These are phyloP conservation scores for Allium sativum DNA, from an alignment of 106 monocot genomes.

Conservation along the genomic window DNA sequence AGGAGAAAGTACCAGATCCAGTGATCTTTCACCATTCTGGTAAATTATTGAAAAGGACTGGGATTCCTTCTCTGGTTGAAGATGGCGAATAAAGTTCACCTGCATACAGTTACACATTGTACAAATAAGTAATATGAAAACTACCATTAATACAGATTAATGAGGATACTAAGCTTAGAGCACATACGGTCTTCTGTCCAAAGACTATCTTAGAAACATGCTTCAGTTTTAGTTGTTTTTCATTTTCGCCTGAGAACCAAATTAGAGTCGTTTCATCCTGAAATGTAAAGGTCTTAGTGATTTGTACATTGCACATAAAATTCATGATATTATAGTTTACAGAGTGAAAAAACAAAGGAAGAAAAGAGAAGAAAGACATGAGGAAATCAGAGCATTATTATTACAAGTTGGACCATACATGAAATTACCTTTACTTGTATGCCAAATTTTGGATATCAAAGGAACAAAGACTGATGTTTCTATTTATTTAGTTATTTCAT, in stretches of 20 bases:
- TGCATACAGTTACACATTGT: constrained; percentile 16
- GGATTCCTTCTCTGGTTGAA: constrained; percentile 40
- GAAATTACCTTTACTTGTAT: too few relatives aligned
- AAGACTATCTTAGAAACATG: constrained; percentile 42
- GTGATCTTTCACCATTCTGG: constrained; percentile 53
- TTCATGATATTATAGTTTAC: background rate
- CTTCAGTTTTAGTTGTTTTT: constrained; percentile 51
- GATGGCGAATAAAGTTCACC: constrained; percentile 62
- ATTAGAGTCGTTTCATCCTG: constrained; percentile 75
- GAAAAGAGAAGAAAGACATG: too few relatives aligned
- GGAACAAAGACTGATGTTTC: too few relatives aligned
- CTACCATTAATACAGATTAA: too few relatives aligned
- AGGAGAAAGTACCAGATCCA: constrained; percentile 47
- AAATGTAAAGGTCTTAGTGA: background rate
- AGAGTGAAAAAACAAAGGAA: background rate
- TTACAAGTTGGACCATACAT: too few relatives aligned
- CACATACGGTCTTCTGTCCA: constrained; percentile 69
- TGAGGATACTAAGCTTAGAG: background rate
- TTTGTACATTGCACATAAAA: background rate
- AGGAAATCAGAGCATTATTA: too few relatives aligned
- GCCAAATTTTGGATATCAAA: too few relatives aligned
- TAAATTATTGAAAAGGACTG: constrained; percentile 66
- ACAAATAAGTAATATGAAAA: too few relatives aligned
- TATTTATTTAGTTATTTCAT: too few relatives aligned
- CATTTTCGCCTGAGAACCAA: constrained; percentile 61